These are phyloP conservation scores for Aspergillus ochraceus DNA, from an alignment of 2,329 filamentous ascomycete species.

Conservation along the genomic window DNA sequence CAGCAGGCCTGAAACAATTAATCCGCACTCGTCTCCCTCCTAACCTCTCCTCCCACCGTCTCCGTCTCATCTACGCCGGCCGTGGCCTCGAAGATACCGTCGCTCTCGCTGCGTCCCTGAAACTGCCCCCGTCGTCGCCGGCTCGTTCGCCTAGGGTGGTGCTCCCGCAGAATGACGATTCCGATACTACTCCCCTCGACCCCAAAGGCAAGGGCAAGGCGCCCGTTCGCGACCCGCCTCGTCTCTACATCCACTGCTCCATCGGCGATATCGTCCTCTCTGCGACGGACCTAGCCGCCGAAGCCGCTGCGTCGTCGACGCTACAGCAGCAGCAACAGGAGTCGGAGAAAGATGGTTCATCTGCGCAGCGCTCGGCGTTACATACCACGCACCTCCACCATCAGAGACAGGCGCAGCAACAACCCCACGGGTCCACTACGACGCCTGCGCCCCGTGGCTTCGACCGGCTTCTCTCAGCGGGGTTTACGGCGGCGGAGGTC, in stretches of 20 bases:
- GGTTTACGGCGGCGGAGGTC: conserved; percentile 81
- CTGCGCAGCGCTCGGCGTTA: neutral
- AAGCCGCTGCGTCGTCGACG: conserved; percentile 51
- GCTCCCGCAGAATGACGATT: conserved; percentile 19
- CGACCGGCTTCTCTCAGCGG: conserved; percentile 76
- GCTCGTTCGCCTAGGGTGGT: conserved; percentile 38
- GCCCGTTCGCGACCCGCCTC: conserved; percentile 53
- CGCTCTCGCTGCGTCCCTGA: conserved; percentile 68
- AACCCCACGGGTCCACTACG: conserved; percentile 40
- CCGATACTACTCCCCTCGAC: conserved; percentile 11
- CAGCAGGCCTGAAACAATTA: conserved; percentile 76
- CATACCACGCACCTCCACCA: neutral
- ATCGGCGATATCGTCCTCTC: conserved; percentile 75
- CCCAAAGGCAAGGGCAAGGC: conserved; percentile 65
- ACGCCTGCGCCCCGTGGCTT: conserved; percentile 73
- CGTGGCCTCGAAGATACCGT: conserved; percentile 76
- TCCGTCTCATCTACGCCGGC: conserved; percentile 88
- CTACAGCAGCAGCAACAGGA: conserved; percentile 20
- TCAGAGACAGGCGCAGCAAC: conserved; percentile 13
- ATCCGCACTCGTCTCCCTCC: conserved; percentile 71
- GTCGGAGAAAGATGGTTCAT: neutral
- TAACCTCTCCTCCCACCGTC: conserved; percentile 64
- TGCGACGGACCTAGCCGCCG: conserved; percentile 65
- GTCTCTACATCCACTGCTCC: conserved; percentile 90
- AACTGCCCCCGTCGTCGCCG: conserved; percentile 59